Base-by-base conservation (phyloP, 1,284 basidiomycete species). In the Clitocybe nebularis region DNA sequence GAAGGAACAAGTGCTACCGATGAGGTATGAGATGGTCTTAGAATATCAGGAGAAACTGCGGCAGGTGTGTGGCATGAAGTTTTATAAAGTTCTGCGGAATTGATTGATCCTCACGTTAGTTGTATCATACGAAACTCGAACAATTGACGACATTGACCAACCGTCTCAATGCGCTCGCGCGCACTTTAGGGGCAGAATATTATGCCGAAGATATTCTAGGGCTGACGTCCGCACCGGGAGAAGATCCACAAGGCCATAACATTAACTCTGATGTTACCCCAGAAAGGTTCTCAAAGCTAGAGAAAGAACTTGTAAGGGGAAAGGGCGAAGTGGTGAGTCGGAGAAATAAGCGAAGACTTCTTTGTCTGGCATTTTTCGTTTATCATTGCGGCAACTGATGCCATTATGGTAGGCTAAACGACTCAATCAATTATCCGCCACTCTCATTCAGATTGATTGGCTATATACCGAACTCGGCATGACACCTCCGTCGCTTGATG, bases 391-490 rank as follows among this genome's bases (percentile, higher is more conserved):
- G 26, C 24, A 11, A 21, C 39, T 35, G 29, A 32, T 25, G 9
- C n/a, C 1, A 47, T 45, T 19, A 28, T 32, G 36, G 5, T 51
- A 89, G 87, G 63, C 70, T 25, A 86, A 83, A 58, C 80, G 89
- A 24, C 67, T 86, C 21, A 66, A 72, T 32, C 72, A 81, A 40
- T 68, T 92, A n/a, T 77, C 78, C 1, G 62, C 68, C 5, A 70
- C 74, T 21, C 77, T 90, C 47, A 60, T 80, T 11, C 82, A 89
- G 45, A 81, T 91, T 24, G 84, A 89, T 55, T 87, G 81, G 75
- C 64, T 91, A n/a, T 76, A 89, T 53, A 72, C 76, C 14, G 88
- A 91, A 59, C 74, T 93, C 3, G 89, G 85, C 13, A 77, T 90
- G 34, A 44, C 69, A 13, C 72, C 79, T 14, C 79, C 81, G 5